Evolutionary conservation across 495 filamentous ascomycete species (phyloP).

Genomic region (Sordaria brevicollis): DNA sequence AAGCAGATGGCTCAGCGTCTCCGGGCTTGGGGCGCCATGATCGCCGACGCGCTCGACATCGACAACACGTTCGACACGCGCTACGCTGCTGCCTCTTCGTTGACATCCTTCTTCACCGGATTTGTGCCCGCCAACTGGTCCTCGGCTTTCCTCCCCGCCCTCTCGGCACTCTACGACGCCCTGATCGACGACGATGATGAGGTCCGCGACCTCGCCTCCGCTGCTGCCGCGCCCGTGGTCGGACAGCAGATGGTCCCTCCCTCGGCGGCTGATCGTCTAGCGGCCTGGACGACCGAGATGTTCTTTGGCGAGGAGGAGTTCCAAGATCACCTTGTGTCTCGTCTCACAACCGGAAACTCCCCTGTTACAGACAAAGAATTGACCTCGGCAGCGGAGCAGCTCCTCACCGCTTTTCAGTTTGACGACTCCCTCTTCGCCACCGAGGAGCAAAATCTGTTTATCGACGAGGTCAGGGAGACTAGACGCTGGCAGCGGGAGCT

Average conservation of each 20-base stretch:
- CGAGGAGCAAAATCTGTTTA: conserved; percentile 86
- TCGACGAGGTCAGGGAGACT: conserved; percentile 66
- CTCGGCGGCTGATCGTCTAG: conserved; percentile 27
- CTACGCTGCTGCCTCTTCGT: conserved; percentile 40
- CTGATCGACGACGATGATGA: conserved; percentile 91
- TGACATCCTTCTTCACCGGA: conserved; percentile 22
- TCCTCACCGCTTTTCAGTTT: conserved; percentile 44
- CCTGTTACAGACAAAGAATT: conserved; percentile 1
- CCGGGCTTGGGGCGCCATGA: conserved; percentile 32
- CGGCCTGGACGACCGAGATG: conserved; percentile 20
- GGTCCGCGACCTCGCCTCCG: conserved; percentile 56
- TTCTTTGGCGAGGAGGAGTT: conserved; percentile 21
- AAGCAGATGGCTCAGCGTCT: conserved; percentile 15
- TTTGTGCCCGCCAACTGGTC: not conserved
- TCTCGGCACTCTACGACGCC: conserved; percentile 38
- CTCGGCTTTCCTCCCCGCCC: conserved; percentile 32
- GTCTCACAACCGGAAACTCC: conserved; percentile 18
- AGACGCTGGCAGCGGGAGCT: conserved; percentile 47
- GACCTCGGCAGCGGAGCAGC: conserved; percentile 32
- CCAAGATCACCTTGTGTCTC: conserved; percentile 17
- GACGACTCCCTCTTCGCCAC: conserved; percentile 69
- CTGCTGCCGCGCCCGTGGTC: conserved; percentile 28
- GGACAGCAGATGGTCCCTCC: conserved; percentile 26
- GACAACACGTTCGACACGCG: conserved; percentile 53
- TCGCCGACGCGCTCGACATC: conserved; percentile 29